Conservation (phyloP, 2,329 filamentous ascomycete genomes). For the Orbilia blumenaviensis region DNA sequence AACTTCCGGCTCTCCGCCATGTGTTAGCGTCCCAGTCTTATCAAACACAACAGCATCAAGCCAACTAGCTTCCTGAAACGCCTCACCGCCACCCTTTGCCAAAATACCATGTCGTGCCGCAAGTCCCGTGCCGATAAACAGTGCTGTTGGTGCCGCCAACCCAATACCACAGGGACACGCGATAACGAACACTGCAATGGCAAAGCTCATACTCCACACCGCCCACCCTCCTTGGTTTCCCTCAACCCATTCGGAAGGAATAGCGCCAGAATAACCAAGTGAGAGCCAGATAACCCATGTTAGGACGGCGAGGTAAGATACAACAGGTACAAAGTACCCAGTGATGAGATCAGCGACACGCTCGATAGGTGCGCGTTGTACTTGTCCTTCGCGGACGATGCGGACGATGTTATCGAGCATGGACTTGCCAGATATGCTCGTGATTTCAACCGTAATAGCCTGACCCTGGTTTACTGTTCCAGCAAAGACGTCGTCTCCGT, state of each 20-base stretch:
- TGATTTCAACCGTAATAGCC: conserved; percentile 71
- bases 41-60: conserved; percentile 70
- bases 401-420: conserved; percentile 83
- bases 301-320: conserved; percentile 73
- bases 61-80: conserved; percentile 68
- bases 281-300: conserved; percentile 78
- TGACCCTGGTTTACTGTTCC: conserved; percentile 78
- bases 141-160: conserved; percentile 69
- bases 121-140: conserved; percentile 69
- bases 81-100: conserved; percentile 69
- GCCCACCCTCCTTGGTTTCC: conserved; percentile 71
- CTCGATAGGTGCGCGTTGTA: conserved; percentile 77
- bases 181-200: conserved; percentile 70
- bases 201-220: conserved; percentile 80
- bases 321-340: conserved; percentile 77
- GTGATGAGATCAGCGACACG: conserved; percentile 77
- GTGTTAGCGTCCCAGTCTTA: conserved; percentile 70
- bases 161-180: conserved; percentile 71
- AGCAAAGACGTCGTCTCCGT: conserved; percentile 73
- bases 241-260: conserved; percentile 69
- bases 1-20: conserved; percentile 74
- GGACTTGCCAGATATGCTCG: conserved; percentile 72
- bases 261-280: conserved; percentile 69
- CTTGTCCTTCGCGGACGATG: conserved; percentile 79
- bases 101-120: conserved; percentile 69